phyloP scores from a whole-genome alignment of 2,329 filamentous ascomycete genomes.

The Diplodia sapinea region DNA sequence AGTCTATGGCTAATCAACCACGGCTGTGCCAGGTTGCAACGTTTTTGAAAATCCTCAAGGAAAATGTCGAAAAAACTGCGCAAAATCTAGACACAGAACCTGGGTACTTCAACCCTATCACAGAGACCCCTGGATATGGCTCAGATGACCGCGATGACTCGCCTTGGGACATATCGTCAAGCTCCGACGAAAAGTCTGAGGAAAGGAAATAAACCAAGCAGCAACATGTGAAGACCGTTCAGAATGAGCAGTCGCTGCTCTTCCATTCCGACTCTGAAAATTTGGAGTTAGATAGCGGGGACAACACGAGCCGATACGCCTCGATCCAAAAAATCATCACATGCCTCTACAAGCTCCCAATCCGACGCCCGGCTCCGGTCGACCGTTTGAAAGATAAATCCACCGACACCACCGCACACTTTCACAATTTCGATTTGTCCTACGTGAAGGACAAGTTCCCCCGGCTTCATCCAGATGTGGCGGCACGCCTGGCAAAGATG shows the following conservation, averaged over 20 bases:
- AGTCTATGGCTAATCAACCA: neutral
- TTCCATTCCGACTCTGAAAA: too few relatives aligned
- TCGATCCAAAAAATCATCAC: neutral
- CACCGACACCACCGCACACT: constrained; percentile 16
- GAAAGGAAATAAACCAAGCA: neutral
- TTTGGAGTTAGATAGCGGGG: neutral
- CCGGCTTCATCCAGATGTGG: constrained; percentile 26
- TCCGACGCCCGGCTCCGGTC: constrained; percentile 11
- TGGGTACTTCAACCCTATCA: neutral
- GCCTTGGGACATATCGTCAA: neutral
- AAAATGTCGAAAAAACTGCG: neutral
- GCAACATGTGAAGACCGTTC: neutral
- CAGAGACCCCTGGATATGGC: neutral
- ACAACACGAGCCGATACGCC: neutral
- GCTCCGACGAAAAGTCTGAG: neutral
- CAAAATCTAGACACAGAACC: neutral
- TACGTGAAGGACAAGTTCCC: constrained; percentile 29
- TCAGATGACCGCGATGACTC: neutral
- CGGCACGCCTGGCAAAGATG: constrained; percentile 31
- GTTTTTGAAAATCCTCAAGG: constrained; percentile 8
- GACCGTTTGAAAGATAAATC: constrained; percentile 27
- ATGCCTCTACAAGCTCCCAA: constrained; percentile 3
- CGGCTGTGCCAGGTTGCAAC: neutral
- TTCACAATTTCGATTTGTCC: constrained; percentile 32
- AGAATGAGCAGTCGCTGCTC: too few relatives aligned